Percentiles rank a stretch among this genome's conserved stretches.
These are phyloP conservation scores for Boletellus sp. DNA, from an alignment of 768 basidiomycete genomes.

Conservation along the genomic window DNA sequence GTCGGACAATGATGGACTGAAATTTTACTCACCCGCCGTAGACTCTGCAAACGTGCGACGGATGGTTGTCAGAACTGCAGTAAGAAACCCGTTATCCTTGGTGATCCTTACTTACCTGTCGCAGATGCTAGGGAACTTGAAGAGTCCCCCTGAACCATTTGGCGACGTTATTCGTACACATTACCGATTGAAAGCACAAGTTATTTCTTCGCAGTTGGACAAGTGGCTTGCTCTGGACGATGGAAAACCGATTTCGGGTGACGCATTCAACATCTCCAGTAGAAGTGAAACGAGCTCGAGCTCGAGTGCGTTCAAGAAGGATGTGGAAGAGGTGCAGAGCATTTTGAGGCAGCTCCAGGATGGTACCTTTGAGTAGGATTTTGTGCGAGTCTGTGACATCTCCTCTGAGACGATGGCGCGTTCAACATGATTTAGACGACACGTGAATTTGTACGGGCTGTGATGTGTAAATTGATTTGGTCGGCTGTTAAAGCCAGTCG, in stretches of 20 bases:
- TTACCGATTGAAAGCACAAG: slow-evolving; percentile 78
- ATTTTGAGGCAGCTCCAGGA: slow-evolving; percentile 47
- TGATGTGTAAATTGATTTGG: background rate
- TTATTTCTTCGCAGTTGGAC: slow-evolving; percentile 70
- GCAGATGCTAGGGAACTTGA: slow-evolving; percentile 83
- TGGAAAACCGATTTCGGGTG: slow-evolving; percentile 51
- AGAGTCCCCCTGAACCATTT: slow-evolving; percentile 81
- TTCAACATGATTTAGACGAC: background rate
- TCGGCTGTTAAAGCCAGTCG: too few species aligned
- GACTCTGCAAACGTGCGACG: slow-evolving; percentile 90
- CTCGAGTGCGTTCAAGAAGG: slow-evolving; percentile 60
- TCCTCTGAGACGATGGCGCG: too few species aligned
- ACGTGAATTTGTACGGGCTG: slow-evolving; percentile 13
- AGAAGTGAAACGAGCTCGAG: slow-evolving; percentile 42
- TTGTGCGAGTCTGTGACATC: too few species aligned
- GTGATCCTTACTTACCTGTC: slow-evolving; percentile 9
- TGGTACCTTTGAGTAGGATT: slow-evolving; percentile 17
- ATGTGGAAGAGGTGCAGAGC: slow-evolving; percentile 68
- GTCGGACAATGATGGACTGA: slow-evolving; percentile 17
- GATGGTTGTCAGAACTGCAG: slow-evolving; percentile 89
- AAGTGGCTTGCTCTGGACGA: slow-evolving; percentile 78
- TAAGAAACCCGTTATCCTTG: slow-evolving; percentile 32
- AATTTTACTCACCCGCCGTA: slow-evolving; percentile 29
- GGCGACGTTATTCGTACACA: slow-evolving; percentile 86
- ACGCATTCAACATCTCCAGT: slow-evolving; percentile 46